Percentiles rank a stretch among this genome's conserved stretches.
Evolutionary conservation across 2,329 filamentous ascomycete genomes (phyloP).

Genomic region (Aspergillus japonicus): DNA sequence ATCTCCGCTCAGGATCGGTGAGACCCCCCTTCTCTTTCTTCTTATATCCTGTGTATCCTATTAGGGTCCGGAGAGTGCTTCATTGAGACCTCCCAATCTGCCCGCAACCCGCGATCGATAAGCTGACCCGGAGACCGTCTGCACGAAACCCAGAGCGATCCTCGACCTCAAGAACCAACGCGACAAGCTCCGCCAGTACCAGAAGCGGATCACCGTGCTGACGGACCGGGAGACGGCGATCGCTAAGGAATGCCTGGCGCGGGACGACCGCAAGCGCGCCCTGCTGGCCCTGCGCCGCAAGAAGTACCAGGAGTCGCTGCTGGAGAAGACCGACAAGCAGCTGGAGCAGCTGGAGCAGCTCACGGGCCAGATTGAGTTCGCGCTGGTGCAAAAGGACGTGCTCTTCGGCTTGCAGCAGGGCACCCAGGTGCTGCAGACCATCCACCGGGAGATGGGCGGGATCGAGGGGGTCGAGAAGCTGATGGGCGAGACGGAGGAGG

Average conservation of each 20-base stretch:
- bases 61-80: too few relatives aligned
- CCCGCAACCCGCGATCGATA: neutral
- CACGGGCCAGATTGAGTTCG: constrained; percentile 88
- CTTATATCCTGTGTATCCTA: neutral
- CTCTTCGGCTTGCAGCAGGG: constrained; percentile 90
- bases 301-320: constrained; percentile 91
- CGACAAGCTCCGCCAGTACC: constrained; percentile 95
- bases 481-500: constrained; percentile 88
- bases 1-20: constrained; percentile 84
- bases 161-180: constrained; percentile 97
- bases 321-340: constrained; percentile 86
- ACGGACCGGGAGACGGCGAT: constrained; percentile 85
- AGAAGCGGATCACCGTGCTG: constrained; percentile 80
- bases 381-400: constrained; percentile 94
- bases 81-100: neutral
- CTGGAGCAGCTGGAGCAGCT: constrained; percentile 91
- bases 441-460: constrained; percentile 93
- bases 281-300: constrained; percentile 87
- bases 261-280: constrained; percentile 76
- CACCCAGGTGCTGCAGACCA: constrained; percentile 82
- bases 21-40: constrained; percentile 23
- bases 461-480: constrained; percentile 92
- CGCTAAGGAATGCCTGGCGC: constrained; percentile 76
- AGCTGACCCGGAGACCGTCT: neutral
- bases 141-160: constrained; percentile 66